Base-by-base conservation (phyloP, 257 asterid species). In the Capsicum pubescens region DNA sequence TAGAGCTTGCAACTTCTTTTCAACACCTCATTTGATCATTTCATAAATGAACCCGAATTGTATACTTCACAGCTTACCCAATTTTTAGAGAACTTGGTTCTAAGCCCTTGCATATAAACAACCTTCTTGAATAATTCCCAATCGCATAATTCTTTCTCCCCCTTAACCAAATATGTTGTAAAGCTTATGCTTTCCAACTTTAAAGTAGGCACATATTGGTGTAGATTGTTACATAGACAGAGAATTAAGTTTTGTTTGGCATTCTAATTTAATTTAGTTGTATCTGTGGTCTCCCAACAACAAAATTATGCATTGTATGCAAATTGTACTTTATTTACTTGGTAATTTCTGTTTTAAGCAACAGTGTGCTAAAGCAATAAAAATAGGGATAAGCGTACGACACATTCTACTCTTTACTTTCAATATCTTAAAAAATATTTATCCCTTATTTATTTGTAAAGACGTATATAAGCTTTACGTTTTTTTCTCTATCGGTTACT, bases 11-110 rank as follows among this genome's bases (percentile, higher is more conserved):
- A 87, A 96, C 93, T 96, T 96, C 84, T 67, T 93, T 32, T 91
- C 94, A 9, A 93, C 98, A 3, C 98, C 99, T 39, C 99, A 93
- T 86, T 96, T 7, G 98, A 96, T 83, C 99, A 96, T 89, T 92
- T 94, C 83, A 91, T 97, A 55, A 92, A 93, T 36, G 93, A 93
- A 70, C 98, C 98, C 0, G 87, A 88, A 84, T 82, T 93, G 61
- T 95, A 95, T 88, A 89, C 97, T 88, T 90, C 97, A 74, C 97
- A 95, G 91, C 99, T 95, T 86, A 89, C 97, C 50, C 88, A 83
- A 79, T 92, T 93, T 87, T 86, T 95, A 84, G 97, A 95, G 87
- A 95, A 93, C 86, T 95, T 93, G 82, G 94, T 95, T 87, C 89
- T 93, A 84, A 89, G 86, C 12, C 32, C 85, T 87, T 87, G 93